Percentiles rank a stretch among this genome's conserved stretches.
Evolutionary conservation across 2,329 filamentous ascomycete genomes (phyloP).

Genomic region (Penicillium olsonii): DNA sequence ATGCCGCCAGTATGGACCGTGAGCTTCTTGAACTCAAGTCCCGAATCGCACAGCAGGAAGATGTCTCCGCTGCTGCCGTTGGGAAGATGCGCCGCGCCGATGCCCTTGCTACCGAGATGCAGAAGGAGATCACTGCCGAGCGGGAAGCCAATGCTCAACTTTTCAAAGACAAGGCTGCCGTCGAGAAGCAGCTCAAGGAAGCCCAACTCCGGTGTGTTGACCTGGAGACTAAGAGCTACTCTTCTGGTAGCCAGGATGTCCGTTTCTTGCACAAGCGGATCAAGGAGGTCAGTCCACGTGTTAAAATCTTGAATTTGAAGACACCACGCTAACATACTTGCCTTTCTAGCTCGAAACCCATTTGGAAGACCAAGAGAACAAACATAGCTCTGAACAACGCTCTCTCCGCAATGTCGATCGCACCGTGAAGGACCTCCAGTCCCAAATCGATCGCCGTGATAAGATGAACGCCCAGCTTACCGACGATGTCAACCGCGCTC

Average conservation of each 20-base stretch:
- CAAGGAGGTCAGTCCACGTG: constrained; percentile 72
- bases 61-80: constrained; percentile 85
- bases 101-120: constrained; percentile 80
- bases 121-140: constrained; percentile 87
- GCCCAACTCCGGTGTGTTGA: constrained; percentile 87
- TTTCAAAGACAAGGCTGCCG: constrained; percentile 82
- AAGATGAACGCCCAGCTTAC: constrained; percentile 78
- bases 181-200: constrained; percentile 91
- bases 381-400: constrained; percentile 77
- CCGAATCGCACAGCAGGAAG: constrained; percentile 85
- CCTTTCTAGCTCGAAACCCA: constrained; percentile 74
- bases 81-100: constrained; percentile 97
- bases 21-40: constrained; percentile 89
- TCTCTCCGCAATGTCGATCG: constrained; percentile 91
- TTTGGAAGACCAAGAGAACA: constrained; percentile 78
- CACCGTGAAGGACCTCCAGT: constrained; percentile 87
- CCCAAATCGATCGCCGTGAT: constrained; percentile 89
- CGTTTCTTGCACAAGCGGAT: constrained; percentile 92
- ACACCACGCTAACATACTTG: constrained; percentile 22
- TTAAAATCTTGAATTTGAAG: background rate
- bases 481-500: constrained; percentile 80
- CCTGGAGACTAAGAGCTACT: constrained; percentile 95
- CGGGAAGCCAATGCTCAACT: constrained; percentile 78
- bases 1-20: constrained; percentile 84
- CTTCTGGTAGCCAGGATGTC: constrained; percentile 89